Evolutionary conservation across 345 rosid species (phyloP).

Genomic region (Limnanthes douglasii): DNA sequence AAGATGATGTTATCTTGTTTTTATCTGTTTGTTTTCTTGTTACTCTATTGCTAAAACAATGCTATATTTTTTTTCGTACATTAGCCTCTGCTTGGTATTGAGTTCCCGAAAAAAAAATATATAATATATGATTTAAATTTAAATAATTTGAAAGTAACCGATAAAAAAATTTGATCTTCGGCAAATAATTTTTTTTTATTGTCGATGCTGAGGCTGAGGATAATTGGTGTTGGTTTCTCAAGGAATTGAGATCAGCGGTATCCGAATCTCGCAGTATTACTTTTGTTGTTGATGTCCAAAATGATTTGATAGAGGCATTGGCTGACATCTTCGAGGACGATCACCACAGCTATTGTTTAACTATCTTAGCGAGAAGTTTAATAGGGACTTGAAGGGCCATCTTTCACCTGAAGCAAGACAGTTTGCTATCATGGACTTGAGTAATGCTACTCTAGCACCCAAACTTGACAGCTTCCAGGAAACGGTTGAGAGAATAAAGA

Average conservation of each 20-base stretch:
- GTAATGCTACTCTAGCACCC: constrained; percentile 39
- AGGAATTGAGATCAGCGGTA: constrained; percentile 36
- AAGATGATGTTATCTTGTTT: too few species aligned
- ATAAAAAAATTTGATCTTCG: too few species aligned
- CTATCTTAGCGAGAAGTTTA: constrained; percentile 42
- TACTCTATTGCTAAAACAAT: too few species aligned
- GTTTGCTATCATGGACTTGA: constrained; percentile 41
- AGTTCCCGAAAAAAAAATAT: too few species aligned
- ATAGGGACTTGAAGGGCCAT: constrained; percentile 42
- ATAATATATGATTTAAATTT: too few species aligned
- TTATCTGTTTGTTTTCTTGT: too few species aligned
- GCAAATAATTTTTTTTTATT: too few species aligned
- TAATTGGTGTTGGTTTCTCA: too few species aligned
- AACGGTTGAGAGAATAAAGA: constrained; percentile 32
- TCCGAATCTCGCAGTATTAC: constrained; percentile 29
- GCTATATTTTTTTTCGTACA: too few species aligned
- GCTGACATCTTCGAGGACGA: constrained; percentile 34
- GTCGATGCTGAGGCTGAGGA: too few species aligned
- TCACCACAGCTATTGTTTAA: constrained; percentile 51
- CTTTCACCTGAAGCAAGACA: constrained; percentile 66
- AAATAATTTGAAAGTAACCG: too few species aligned
- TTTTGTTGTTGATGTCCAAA: constrained; percentile 41
- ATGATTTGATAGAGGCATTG: constrained; percentile 33
- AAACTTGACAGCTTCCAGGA: constrained; percentile 31
- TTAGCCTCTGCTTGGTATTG: too few species aligned